phyloP scores from a whole-genome alignment of 2,329 filamentous ascomycete species.

The Aspergillus tubingensis region DNA sequence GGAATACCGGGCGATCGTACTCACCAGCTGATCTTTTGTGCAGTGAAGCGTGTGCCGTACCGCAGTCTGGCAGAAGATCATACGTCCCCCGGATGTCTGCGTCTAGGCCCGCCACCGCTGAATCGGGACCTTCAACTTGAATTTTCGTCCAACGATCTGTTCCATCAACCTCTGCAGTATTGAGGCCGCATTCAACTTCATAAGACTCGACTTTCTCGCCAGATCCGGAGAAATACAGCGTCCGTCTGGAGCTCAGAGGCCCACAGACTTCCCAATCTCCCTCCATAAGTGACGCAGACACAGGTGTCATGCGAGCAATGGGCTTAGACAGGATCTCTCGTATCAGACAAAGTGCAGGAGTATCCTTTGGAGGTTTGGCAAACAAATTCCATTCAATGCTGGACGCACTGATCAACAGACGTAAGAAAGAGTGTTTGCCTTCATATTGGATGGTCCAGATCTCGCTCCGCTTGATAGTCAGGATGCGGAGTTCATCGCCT shows the following conservation, averaged over 20 bases:
- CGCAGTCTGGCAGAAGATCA: slow-evolving; percentile 56
- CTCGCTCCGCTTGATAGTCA: slow-evolving; percentile 32
- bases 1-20: slow-evolving; percentile 44
- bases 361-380: slow-evolving; percentile 42
- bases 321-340: slow-evolving; percentile 49
- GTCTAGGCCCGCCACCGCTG: slow-evolving; percentile 32
- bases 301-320: slow-evolving; percentile 51
- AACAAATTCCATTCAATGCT: slow-evolving; percentile 52
- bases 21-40: slow-evolving; percentile 47
- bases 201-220: slow-evolving; percentile 39
- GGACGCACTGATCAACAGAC: slow-evolving; percentile 28
- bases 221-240: slow-evolving; percentile 39
- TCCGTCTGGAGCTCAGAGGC: slow-evolving; percentile 39
- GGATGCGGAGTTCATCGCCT: slow-evolving; percentile 32
- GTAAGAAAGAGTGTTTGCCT: slow-evolving; percentile 26
- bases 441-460: slow-evolving; percentile 36
- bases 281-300: slow-evolving; percentile 30
- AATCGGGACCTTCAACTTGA: slow-evolving; percentile 37
- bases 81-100: slow-evolving; percentile 54
- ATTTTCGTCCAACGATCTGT: slow-evolving; percentile 50
- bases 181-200: slow-evolving; percentile 44
- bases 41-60: slow-evolving; percentile 57
- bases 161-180: slow-evolving; percentile 37
- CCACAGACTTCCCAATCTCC: slow-evolving; percentile 51
- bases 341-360: slow-evolving; percentile 42